Base-by-base conservation (phyloP, 192 early-diverging fungal genomes). In the Gaertneriomyces semiglobifer region DNA sequence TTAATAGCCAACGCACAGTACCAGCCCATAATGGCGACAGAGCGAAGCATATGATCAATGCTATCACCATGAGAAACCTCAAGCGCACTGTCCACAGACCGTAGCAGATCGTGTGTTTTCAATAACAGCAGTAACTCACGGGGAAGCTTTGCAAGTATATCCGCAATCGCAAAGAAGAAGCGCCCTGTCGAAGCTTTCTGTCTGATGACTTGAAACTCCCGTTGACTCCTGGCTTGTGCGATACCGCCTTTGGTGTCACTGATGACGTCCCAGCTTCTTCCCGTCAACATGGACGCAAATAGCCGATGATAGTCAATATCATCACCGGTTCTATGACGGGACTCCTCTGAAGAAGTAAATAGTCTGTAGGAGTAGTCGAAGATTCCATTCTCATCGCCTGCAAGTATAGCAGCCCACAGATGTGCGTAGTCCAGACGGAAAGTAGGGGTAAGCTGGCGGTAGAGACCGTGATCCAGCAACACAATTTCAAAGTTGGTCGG, bases 21-120 rank as follows among this genome's bases (percentile, higher is more conserved):
- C 78, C 78, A 79, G 40, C 78, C 78, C 75, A 79, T 71, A 19
- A 60, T 62, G 5, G 53, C 55, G 10, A 78, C 64, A 14, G 60
- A 68, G 10, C 46, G 42, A 59, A 80, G 8, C 68, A 80, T 63
- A 41, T 77, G 66, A 14, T 46, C 53, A 44, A 42, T 44, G 18
- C 44, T 48, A 14, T 46, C 60, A 3, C 33, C 45, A 10, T 44
- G 38, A 14, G 66, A 53, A n/a, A 83, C 79, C 46, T 73, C 75
- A 6, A 83, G 64, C 3, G 33, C 25, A 16, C 74, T 68, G 64
- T 83, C 81, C 16, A 83, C 77, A 47, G 74, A 82, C 41, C 93
- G 82, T 19, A 97, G 68, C 41, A 97, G 72, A 66, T 97, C 95
- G 73, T 95, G 93, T 4, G 93, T 94, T 70, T 95, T 97, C 64